Percentiles rank a stretch among this genome's conserved stretches.
phyloP scores from a whole-genome alignment of 108 stramenopile species.

The Pseudonitzschia pungens region DNA sequence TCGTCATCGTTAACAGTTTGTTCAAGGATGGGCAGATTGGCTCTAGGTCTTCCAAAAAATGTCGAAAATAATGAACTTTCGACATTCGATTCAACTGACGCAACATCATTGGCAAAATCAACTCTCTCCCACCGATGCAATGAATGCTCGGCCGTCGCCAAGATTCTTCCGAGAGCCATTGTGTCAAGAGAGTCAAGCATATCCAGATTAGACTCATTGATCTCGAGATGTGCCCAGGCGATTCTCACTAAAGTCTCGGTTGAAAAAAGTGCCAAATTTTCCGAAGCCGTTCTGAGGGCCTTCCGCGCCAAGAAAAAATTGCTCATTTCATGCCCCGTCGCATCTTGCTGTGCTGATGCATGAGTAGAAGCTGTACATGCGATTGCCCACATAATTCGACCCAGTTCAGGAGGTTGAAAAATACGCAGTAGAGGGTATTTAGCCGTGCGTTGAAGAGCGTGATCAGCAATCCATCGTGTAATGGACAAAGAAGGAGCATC shows the following conservation, averaged over 20 bases:
- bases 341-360: background rate
- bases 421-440: constrained; percentile 13
- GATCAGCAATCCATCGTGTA: constrained; percentile 35
- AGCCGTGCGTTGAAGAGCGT: constrained; percentile 5
- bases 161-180: constrained; percentile 31
- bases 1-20: constrained; percentile 34
- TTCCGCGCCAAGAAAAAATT: constrained; percentile 12
- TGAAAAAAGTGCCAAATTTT: constrained; percentile 9
- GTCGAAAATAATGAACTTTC: constrained; percentile 35
- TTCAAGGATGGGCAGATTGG: constrained; percentile 33
- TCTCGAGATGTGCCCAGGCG: constrained; percentile 46
- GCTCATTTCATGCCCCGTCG: background rate
- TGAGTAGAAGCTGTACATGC: constrained; percentile 29
- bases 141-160: constrained; percentile 45
- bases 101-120: constrained; percentile 25
- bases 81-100: background rate
- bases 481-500: constrained; percentile 15
- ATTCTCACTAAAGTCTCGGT: constrained; percentile 30
- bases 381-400: constrained; percentile 52
- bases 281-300: constrained; percentile 8
- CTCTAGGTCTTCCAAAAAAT: constrained; percentile 41
- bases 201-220: constrained; percentile 20
- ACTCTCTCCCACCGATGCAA: constrained; percentile 51
- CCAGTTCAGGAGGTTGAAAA: constrained; percentile 52
- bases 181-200: constrained; percentile 16